Percentiles rank a stretch among this genome's conserved stretches.
phyloP scores from a whole-genome alignment of 345 rosid genomes.

The Luvunga scandens region DNA sequence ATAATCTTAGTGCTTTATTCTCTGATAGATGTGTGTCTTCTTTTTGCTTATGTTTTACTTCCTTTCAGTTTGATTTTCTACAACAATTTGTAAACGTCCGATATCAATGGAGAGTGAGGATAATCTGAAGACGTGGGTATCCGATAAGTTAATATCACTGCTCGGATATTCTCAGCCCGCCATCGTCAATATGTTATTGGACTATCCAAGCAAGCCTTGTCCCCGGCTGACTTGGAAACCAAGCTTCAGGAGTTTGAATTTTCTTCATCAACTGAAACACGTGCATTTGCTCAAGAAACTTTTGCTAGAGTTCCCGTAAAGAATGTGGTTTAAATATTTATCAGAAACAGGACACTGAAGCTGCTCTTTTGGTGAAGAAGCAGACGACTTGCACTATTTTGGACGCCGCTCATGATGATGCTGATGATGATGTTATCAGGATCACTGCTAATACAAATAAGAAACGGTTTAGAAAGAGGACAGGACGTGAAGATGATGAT shows the following conservation, averaged over 20 bases:
- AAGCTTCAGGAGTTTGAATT: conserved; percentile 55
- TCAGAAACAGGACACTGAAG: conserved; percentile 80
- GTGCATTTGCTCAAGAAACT: conserved; percentile 55
- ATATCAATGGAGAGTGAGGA: conserved; percentile 49
- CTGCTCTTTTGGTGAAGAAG: conserved; percentile 72
- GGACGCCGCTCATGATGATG: conserved; percentile 34
- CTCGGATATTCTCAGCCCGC: conserved; percentile 72
- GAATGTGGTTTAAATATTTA: conserved; percentile 49
- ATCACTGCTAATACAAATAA: conserved; percentile 25
- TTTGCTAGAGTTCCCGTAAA: conserved; percentile 51
- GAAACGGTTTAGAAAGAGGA: conserved; percentile 88
- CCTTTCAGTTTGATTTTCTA: too few relatives aligned
- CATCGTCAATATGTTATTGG: conserved; percentile 70
- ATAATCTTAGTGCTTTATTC: too few relatives aligned
- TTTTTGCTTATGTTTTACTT: too few relatives aligned
- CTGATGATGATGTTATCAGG: conserved; percentile 40
- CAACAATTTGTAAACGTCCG: too few relatives aligned
- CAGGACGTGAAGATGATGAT: conserved; percentile 61
- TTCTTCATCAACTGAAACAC: conserved; percentile 51
- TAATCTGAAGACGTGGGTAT: conserved; percentile 72
- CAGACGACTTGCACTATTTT: conserved; percentile 59
- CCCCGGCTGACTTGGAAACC: conserved; percentile 49
- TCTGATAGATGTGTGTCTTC: too few relatives aligned
- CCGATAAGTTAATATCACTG: conserved; percentile 73
- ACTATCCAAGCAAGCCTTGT: conserved; percentile 60